phyloP scores from a whole-genome alignment of 768 basidiomycete genomes.

The Sutorius australiensis region DNA sequence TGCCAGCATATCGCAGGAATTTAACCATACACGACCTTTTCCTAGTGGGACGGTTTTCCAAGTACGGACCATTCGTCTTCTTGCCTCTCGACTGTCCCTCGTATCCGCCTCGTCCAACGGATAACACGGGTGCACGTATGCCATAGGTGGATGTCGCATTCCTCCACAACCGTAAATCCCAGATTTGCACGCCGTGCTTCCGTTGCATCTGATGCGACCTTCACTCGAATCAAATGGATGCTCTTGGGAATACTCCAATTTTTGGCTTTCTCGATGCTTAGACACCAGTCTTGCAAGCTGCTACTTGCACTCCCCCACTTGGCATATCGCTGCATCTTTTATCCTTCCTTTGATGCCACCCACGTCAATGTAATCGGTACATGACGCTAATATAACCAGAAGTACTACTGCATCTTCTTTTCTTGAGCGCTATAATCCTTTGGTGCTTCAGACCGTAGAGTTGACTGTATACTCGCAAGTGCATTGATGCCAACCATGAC shows the following conservation, averaged over 20 bases:
- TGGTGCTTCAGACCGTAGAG: constrained; percentile 56
- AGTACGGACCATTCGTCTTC: no score
- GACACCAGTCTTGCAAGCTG: constrained; percentile 7
- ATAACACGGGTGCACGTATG: no score
- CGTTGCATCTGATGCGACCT: constrained; percentile 58
- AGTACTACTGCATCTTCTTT: constrained; percentile 67
- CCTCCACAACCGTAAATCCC: no score
- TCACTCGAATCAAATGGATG: constrained; percentile 54
- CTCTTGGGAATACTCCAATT: constrained; percentile 26
- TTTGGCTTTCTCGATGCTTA: constrained; percentile 4
- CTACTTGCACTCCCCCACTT: constrained; percentile 23
- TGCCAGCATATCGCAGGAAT: no score
- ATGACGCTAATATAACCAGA: constrained; percentile 13
- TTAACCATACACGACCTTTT: no score
- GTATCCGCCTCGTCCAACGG: no score
- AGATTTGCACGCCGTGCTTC: constrained; percentile 43
- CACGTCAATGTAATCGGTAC: constrained; percentile 14
- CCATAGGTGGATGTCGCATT: no score
- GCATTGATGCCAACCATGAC: constrained; percentile 61
- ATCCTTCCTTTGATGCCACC: constrained; percentile 17
- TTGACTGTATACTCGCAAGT: constrained; percentile 71
- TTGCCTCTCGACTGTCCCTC: no score
- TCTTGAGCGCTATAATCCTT: constrained; percentile 67
- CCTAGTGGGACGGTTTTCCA: no score
- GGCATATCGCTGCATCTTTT: constrained; percentile 23